Evolutionary conservation across 2,329 filamentous ascomycete genomes (phyloP), one percentile per base, ranked within the genome.

Genomic region (Trichoderma lentiforme): DNA sequence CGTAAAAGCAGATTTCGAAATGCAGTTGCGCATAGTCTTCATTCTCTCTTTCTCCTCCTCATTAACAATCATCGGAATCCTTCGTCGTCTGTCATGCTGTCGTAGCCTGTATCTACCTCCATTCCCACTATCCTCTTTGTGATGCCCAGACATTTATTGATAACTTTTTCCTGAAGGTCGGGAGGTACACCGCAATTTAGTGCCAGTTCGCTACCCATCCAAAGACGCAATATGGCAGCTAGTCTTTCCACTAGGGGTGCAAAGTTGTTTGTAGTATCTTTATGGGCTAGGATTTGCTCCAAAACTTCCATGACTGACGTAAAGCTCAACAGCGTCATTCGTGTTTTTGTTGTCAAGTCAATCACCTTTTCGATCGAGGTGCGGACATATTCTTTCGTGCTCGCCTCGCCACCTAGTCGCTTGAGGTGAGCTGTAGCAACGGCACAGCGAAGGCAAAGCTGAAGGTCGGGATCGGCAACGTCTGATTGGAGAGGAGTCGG

Each of bases 51-150:
- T 8, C 7, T 8, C 21, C 15, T 24, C 47, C 14, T 47, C 39
- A 14, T 36, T 12, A 51, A 36, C 36, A 39, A 32, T 70, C 28
- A 62, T 70, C 11, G 21, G 5, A 34, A 53, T 61, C 21, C 82
- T 57, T 85, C 85, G 64, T 81, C 81, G 57, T 88, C 87, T 72
- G 83, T 86, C 83, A 88, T 86, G 74, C 84, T 89, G 62, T 84
- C 88, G 78, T 90, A 90, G 8, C 89, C 89, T 1, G 86, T 85
- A 75, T 91, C 89, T 14, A 82, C 80, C 71, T 89, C 86, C 85
- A 91, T 90, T 9, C 89, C 88, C 8, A 90, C 84, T 47, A 88
- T 81, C 64, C 81, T 84, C 77, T 88, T 89, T 15, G 86, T 88
- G 43, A 91, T 84, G 12, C 79, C 76, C 21, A 91, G 78, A 73